These are phyloP conservation scores for Crucibulum laeve DNA, from an alignment of 768 basidiomycete genomes.

Conservation along the genomic window DNA sequence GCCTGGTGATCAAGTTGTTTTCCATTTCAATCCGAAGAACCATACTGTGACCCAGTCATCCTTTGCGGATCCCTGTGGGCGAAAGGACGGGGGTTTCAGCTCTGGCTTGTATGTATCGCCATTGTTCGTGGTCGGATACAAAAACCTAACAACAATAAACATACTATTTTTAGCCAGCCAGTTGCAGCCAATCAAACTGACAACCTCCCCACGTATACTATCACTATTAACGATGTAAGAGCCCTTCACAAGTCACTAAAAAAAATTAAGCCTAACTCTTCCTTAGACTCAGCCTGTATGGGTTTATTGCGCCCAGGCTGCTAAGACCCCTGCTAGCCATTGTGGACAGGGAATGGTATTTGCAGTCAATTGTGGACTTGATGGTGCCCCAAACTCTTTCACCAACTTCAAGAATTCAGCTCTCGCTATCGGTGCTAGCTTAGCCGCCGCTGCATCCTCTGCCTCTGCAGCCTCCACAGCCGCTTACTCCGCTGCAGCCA, in stretches of 20 bases:
- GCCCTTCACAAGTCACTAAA: constrained; percentile 1
- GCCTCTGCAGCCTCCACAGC: constrained; percentile 22
- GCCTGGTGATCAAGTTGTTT: constrained; percentile 56
- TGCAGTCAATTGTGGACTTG: constrained; percentile 56
- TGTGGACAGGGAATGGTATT: constrained; percentile 68
- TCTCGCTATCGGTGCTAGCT: constrained; percentile 47
- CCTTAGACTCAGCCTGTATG: constrained; percentile 50
- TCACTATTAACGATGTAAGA: constrained; percentile 43
- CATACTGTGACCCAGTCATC: constrained; percentile 50
- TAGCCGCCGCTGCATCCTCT: constrained; percentile 37
- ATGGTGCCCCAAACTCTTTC: constrained; percentile 56
- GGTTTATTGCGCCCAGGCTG: constrained; percentile 55
- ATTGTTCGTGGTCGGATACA: constrained; percentile 2
- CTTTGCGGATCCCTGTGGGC: constrained; percentile 50
- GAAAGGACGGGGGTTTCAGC: constrained; percentile 45
- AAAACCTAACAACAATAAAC: constrained; percentile 6
- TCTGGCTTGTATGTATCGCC: constrained; percentile 49
- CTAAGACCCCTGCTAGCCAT: constrained; percentile 45
- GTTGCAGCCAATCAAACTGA: constrained; percentile 48
- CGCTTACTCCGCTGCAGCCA: constrained; percentile 12
- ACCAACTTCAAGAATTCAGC: constrained; percentile 55
- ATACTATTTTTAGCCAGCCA: constrained; percentile 31
- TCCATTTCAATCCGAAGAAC: constrained; percentile 57
- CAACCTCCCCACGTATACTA: constrained; percentile 44
- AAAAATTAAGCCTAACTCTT: background rate